Conservation (phyloP, 2,329 filamentous ascomycete species). For the Colletotrichum sp. region DNA sequence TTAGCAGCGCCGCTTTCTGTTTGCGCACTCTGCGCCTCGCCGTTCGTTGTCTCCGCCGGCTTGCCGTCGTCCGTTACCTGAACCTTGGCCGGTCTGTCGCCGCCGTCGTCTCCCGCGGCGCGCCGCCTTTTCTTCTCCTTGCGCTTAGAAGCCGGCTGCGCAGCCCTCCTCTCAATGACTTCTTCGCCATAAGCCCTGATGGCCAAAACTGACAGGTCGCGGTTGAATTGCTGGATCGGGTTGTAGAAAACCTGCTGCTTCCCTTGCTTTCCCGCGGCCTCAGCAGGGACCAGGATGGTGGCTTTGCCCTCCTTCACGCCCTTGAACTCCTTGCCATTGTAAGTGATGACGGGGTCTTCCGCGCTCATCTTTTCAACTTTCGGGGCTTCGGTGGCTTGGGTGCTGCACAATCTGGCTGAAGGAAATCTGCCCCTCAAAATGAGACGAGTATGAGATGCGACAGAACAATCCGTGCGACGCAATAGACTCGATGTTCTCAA, state of each 20-base stretch:
- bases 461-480: not conserved
- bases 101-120: slow-evolving; percentile 52
- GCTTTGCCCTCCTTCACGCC: slow-evolving; percentile 61
- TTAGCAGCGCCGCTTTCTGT: not conserved
- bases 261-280: slow-evolving; percentile 40
- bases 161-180: slow-evolving; percentile 48
- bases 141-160: slow-evolving; percentile 35
- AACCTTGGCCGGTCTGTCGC: slow-evolving; percentile 32
- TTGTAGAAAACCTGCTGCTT: slow-evolving; percentile 95
- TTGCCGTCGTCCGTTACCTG: slow-evolving; percentile 26
- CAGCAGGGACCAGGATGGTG: slow-evolving; percentile 58
- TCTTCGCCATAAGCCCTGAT: slow-evolving; percentile 89
- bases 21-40: not conserved
- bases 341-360: slow-evolving; percentile 35
- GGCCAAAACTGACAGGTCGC: slow-evolving; percentile 89
- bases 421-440: not conserved
- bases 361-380: slow-evolving; percentile 27
- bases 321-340: slow-evolving; percentile 53
- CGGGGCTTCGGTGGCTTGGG: not conserved
- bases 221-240: slow-evolving; percentile 98
- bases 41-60: slow-evolving; percentile 21
- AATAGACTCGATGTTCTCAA: not conserved
- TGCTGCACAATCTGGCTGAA: slow-evolving; percentile 1
- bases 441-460: not conserved
- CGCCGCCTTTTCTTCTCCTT: slow-evolving; percentile 43